Base-by-base conservation (phyloP, 176 grass and related monocot species). In the Eremochloa ophiuroides region DNA sequence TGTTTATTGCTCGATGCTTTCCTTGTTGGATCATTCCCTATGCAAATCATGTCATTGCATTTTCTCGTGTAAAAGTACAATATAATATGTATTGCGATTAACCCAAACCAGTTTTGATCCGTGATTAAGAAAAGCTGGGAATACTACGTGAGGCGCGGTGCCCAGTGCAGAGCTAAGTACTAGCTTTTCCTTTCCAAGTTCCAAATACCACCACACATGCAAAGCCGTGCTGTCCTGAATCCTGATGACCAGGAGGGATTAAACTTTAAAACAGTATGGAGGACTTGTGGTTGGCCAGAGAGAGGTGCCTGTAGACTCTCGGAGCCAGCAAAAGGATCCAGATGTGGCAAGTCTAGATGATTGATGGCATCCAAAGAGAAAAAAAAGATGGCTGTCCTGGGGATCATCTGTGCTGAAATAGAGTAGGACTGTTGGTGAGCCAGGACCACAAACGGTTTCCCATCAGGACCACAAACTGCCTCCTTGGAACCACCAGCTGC, bases 391-490 rank as follows among this genome's bases (percentile, higher is more conserved):
- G 44, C 4, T 26, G 30, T 38, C 42, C 66, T 77, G 50, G 51
- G 38, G 82, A 78, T 85, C 40, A 33, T 73, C 61, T 81, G 53
- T 55, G 53, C 71, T 64, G 55, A 85, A 89, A 85, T 53, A 85
- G 83, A 77, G 62, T 35, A 77, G 16, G 73, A 85, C 87, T 85
- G 72, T 72, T 82, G 78, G 27, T 71, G 44, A 66, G 42, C 34
- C 70, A 55, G 82, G 87, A 89, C 87, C 87, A 89, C 87, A 76
- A 89, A 85, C 87, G 69, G 81, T 80, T 80, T 83, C 80, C 34
- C 63, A 62, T 8, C 66, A 47, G 87, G 87, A 89, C 87, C 87
- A 89, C 88, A 85, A 89, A 82, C 87, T 46, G 35, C 83, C 82
- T 80, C 62, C 86, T 53, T 68, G 87, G 33, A 88, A 87, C 5